Conservation (phyloP, 495 filamentous ascomycete species). For the Penicillium chermesinum region DNA sequence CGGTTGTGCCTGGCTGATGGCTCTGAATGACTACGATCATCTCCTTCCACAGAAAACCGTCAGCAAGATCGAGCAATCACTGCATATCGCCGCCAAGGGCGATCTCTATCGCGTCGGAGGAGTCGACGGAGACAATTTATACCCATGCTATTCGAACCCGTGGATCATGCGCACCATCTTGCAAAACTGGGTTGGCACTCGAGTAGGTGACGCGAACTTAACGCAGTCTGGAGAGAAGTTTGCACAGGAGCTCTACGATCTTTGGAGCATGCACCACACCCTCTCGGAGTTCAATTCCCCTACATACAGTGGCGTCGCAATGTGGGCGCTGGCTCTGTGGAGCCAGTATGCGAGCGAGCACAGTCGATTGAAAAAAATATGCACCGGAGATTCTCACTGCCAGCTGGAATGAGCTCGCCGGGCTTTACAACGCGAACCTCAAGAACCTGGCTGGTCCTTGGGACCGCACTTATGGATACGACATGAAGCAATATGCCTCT, state of each 20-base stretch:
- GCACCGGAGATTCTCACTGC: constrained; percentile 22
- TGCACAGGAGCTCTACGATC: constrained; percentile 30
- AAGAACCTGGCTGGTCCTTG: constrained; percentile 40
- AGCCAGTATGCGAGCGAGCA: constrained; percentile 27
- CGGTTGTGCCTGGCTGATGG: constrained; percentile 34
- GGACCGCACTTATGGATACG: constrained; percentile 40
- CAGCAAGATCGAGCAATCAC: constrained; percentile 24
- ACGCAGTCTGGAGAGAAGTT: constrained; percentile 30
- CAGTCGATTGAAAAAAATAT: constrained; percentile 28
- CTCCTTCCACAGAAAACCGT: constrained; percentile 25
- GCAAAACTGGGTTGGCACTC: constrained; percentile 30
- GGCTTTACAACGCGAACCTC: constrained; percentile 34
- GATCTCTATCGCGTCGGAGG: constrained; percentile 40
- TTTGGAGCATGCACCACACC: constrained; percentile 32
- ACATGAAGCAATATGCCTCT: constrained; percentile 39
- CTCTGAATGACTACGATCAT: constrained; percentile 33
- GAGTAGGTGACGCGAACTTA: constrained; percentile 34
- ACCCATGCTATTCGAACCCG: constrained; percentile 40
- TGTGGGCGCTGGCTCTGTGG: constrained; percentile 38
- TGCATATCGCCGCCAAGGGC: constrained; percentile 33
- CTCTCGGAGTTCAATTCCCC: constrained; percentile 41
- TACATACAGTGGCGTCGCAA: constrained; percentile 40
- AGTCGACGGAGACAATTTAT: constrained; percentile 40
- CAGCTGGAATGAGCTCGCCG: constrained; percentile 28
- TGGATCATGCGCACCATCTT: constrained; percentile 41